Evolutionary conservation across 805 yeast species (phyloP).

Genomic region (Metschnikowia corniflorae): DNA sequence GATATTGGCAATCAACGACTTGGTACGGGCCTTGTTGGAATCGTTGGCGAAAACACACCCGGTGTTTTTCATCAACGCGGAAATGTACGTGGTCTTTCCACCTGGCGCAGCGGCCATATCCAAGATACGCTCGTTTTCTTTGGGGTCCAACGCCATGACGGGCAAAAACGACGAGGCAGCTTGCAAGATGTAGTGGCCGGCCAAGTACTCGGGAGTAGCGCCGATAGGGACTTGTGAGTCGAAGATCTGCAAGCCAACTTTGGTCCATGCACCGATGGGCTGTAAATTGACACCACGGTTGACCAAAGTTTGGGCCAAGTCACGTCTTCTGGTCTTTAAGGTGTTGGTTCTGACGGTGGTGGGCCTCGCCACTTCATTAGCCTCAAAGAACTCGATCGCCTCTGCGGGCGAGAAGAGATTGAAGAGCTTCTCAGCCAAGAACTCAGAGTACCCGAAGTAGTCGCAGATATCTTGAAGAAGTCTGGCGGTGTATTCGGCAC

Average conservation of each 20-base stretch:
- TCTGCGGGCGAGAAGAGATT: slow-evolving; percentile 90
- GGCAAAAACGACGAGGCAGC: slow-evolving; percentile 98
- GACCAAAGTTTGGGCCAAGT: slow-evolving; percentile 89
- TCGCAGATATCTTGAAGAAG: slow-evolving; percentile 81
- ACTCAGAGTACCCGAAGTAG: slow-evolving; percentile 90
- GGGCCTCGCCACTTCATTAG: slow-evolving; percentile 96
- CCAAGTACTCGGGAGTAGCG: slow-evolving; percentile 97
- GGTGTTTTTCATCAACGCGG: slow-evolving; percentile 96
- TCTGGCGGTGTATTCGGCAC: slow-evolving; percentile 78
- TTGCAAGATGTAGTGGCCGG: slow-evolving; percentile 96
- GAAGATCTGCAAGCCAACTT: slow-evolving; percentile 94
- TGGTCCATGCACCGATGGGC: slow-evolving; percentile 97
- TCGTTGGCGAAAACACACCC: slow-evolving; percentile 98
- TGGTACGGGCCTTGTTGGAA: slow-evolving; percentile 93
- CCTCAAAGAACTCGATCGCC: slow-evolving; percentile 97
- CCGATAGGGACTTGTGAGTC: slow-evolving; percentile 99
- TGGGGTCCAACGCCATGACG: slow-evolving; percentile 97
- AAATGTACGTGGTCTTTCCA: slow-evolving; percentile 92
- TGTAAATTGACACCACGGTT: slow-evolving; percentile 96
- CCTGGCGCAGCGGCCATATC: slow-evolving; percentile 99
- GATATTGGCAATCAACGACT: slow-evolving; percentile 93
- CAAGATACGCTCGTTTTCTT: slow-evolving; percentile 88
- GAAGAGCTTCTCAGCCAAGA: slow-evolving; percentile 90
- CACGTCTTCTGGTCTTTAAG: slow-evolving; percentile 89
- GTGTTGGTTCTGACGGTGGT: slow-evolving; percentile 98